Conservation (phyloP, 257 asterid genomes). For the Linderniella brevidens region DNA sequence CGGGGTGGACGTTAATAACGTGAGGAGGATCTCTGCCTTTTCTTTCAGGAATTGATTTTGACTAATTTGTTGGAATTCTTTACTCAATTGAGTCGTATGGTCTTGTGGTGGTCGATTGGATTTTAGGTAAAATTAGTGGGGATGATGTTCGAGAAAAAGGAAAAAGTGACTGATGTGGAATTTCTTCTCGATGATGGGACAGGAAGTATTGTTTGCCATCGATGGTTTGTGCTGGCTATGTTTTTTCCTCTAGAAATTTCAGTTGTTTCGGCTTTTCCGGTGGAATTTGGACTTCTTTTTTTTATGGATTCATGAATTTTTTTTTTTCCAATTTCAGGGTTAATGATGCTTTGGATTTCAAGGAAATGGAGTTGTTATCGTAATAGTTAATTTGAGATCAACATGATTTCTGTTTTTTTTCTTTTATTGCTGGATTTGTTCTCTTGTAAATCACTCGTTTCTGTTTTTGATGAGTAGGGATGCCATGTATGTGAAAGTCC, state of each 20-base stretch:
- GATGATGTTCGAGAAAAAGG: slow-evolving; percentile 35
- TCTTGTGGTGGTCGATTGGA: not conserved
- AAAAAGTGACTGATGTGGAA: slow-evolving; percentile 48
- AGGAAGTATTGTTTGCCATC: slow-evolving; percentile 53
- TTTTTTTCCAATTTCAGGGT: slow-evolving; percentile 27
- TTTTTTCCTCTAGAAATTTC: not conserved
- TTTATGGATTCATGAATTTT: too few relatives aligned
- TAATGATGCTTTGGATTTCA: slow-evolving; percentile 45
- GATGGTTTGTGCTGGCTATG: slow-evolving; percentile 33
- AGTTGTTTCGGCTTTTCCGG: not conserved
- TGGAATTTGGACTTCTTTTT: too few relatives aligned
- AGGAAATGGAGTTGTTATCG: slow-evolving; percentile 57
- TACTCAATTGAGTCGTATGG: too few relatives aligned
- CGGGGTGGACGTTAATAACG: slow-evolving; percentile 73
- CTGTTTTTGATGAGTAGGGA: slow-evolving; percentile 25
- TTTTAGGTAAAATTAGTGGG: slow-evolving; percentile 73
- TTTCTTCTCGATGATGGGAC: slow-evolving; percentile 85
- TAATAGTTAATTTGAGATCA: slow-evolving; percentile 19
- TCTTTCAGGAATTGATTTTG: not conserved
- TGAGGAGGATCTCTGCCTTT: slow-evolving; percentile 9
- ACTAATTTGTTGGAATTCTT: too few relatives aligned
- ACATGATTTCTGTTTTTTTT: not conserved
- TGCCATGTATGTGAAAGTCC: slow-evolving; percentile 77
- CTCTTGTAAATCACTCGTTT: slow-evolving; percentile 9
- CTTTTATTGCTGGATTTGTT: not conserved